Base-by-base conservation (phyloP, 2,329 filamentous ascomycete species). In the Penicillium sp. region DNA sequence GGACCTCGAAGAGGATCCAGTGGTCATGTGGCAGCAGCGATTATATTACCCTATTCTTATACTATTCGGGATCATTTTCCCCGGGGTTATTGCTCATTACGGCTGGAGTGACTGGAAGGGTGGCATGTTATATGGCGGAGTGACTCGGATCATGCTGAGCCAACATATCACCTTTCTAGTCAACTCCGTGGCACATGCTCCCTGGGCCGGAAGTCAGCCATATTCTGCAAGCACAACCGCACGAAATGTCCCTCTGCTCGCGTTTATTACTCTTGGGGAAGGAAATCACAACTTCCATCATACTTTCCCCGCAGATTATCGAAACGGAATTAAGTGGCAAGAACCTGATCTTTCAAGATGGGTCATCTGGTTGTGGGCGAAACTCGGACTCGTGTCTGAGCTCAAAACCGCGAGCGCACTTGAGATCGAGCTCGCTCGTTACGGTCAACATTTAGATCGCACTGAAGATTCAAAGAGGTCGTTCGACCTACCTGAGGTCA, bases 251-350 rank as follows among this genome's bases (percentile, higher is more conserved):
- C 35, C 35, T 3, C 20, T 48, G 13, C 20, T 48, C n/a, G 46
- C 36, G 2, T 3, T 44, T n/a, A 5, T 49, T 5, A 44, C 36
- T 4, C 26, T 44, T 2, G 46, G 46, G 13, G 46, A 49, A 27
- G 28, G 14, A 2, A 35, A 44, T n/a, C 46, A 49, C 20, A 49
- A 49, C 26, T 49, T 41, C 22, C 46, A 49, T 18, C 46, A 49
- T 35, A 13, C 32, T 20, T 50, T 50, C 26, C 48, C 43, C 24
- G 26, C 40, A 3, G 48, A 50, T 38, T 50, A 50, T 38, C 44
- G 48, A n/a, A 50, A 50, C 27, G 48, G 43, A 13, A 39, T 50
- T 5, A 16, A 42, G 24, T 50, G 48, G 48, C 27, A 36, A 10
- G 43, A 50, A 24, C 45, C 42, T 7, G 48, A 50, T 9, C 36